Base-by-base conservation (phyloP, 345 rosid species). In the Gossypium herbaceum region DNA sequence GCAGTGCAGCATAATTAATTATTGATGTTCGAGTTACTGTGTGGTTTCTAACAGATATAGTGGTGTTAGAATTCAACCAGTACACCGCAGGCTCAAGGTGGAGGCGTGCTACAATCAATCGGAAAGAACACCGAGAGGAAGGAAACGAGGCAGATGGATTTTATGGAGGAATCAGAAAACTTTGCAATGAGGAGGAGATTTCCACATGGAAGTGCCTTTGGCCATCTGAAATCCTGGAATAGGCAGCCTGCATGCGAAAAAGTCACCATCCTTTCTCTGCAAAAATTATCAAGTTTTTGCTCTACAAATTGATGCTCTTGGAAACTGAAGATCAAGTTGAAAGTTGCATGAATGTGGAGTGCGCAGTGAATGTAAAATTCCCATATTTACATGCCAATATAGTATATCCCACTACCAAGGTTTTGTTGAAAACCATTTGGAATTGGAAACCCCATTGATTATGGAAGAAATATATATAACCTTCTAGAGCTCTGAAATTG, bases 71-170 rank as follows among this genome's bases (percentile, higher is more conserved):
- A 80, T 91, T 91, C 86, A 90, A 89, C 22, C 97, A 92, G 59
- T 92, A 92, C 75, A 78, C 88, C 1, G 84, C 77, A 0, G 92
- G 92, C 22, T 90, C 97, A 0, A 84, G 91, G 79, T 94, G 98
- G 97, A 89, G 98, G 75, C 77, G 77, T 41, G 85, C 87, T 1
- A 81, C 65, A 19, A 71, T 94, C 19, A 78, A 80, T 75, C 75
- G 92, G 78, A 91, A 82, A 79, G 91, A 88, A 27, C 97, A 89
- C 73, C 75, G 81, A 64, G 98, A 94, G 80, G 90, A 85, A 80
- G 97, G 98, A 29, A 85, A 86, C 43, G 97, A 89, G 78, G 97
- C 83, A 3, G 91, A 89, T 27, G 98, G 97, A 2, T 92, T 91
- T 73, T 94, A 94, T 57, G 98, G 97, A 52, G 98, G 98, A 67